Evolutionary conservation across 108 stramenopile genomes (phyloP), one percentile per base, ranked within the genome.

Genomic region (Licmophora abbreviata): DNA sequence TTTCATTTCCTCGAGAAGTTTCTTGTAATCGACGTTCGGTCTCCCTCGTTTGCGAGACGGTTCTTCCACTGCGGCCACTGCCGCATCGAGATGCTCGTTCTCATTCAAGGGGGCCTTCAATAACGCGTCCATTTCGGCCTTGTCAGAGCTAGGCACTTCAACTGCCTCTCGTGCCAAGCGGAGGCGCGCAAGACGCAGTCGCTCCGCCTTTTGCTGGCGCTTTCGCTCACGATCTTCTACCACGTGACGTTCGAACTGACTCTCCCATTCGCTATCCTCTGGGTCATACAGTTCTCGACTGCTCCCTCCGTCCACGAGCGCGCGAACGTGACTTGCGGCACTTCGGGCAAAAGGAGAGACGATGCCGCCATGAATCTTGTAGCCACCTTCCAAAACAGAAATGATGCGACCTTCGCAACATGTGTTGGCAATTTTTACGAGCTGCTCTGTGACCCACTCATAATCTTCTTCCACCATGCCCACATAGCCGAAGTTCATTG

Each of bases 401-500:
- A 99, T 93, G 25, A 99, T 71, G 31, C 96, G 71, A 1, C 96
- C 97, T 45, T 86, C 73, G 56, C 97, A 98, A 64, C 89, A 92
- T 23, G 72, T 77, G 70, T 96, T 94, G 29, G 96, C 97, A 29
- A 96, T 63, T 58, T 88, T 86, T 11, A 96, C 80, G 3, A 98
- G 59, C 47, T 93, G 85, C 51, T 85, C 80, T 17, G 97, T 98
- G 21, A 96, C 56, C 94, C 93, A 98, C 60, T 94, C 92, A 57
- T 95, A 98, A 57, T 98, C 97, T 38, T 98, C 97, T 59, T 96
- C 95, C 0, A 90, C 84, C 91, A 98, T 94, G 28, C 91, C 95
- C 10, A 93, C 87, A 56, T 92, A 96, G 30, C 88, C 87, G 68
- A 92, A 89, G 60, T 92, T 93, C 86, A 93, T 88, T 23, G 70